Evolutionary conservation across 495 filamentous ascomycete genomes (phyloP).

Genomic region (Aspergillus incahuasiensis): DNA sequence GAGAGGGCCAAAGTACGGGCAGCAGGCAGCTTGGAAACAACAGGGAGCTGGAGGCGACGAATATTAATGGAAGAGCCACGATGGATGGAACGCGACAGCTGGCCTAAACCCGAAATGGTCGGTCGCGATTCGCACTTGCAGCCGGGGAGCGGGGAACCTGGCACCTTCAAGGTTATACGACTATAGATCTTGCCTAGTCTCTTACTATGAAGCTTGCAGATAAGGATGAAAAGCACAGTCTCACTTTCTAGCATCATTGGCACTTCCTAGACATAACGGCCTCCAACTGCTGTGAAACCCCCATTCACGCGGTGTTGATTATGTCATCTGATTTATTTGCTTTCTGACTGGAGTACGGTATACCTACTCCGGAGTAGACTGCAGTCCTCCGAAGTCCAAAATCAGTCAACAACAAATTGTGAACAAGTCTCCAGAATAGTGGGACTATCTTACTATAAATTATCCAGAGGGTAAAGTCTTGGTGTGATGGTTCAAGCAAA

Average conservation of each 20-base stretch:
- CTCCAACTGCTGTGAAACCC: not conserved
- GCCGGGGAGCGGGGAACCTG: conserved; percentile 11
- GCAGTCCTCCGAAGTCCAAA: too few relatives aligned
- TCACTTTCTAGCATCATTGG: not conserved
- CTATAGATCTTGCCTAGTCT: not conserved
- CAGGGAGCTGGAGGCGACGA: conserved; percentile 19
- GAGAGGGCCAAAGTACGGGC: conserved; percentile 24
- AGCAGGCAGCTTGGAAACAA: conserved; percentile 23
- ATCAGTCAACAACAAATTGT: too few relatives aligned
- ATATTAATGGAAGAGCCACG: conserved; percentile 24
- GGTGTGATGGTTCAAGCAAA: too few relatives aligned
- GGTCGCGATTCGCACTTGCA: not conserved
- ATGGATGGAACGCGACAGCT: conserved; percentile 18
- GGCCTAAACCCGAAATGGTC: conserved; percentile 22
- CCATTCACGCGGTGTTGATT: not conserved
- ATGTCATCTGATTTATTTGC: conserved; percentile 1
- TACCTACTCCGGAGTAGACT: not conserved
- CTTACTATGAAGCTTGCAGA: not conserved
- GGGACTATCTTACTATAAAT: too few relatives aligned
- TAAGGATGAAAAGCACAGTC: not conserved
- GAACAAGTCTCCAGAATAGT: too few relatives aligned
- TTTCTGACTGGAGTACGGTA: not conserved
- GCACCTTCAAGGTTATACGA: not conserved
- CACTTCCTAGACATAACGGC: not conserved
- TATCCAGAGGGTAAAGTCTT: too few relatives aligned